Base-by-base conservation (phyloP, 1,284 basidiomycete genomes). In the Coniferiporia weirii region DNA sequence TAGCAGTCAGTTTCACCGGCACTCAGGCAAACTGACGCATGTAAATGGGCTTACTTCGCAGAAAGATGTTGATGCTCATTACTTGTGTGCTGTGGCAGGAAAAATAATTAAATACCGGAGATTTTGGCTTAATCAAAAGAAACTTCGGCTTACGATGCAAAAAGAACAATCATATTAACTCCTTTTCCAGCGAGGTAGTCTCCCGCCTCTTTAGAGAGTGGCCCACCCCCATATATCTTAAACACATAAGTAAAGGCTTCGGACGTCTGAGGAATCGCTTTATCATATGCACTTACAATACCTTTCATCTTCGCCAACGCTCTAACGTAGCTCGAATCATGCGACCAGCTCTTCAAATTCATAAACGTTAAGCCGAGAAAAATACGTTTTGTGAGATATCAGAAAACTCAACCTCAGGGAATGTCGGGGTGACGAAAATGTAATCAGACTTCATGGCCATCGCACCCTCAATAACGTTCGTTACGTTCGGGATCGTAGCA, bases 211-310 rank as follows among this genome's bases (percentile, higher is more conserved):
- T 69, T 65, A 27, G 63, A 64, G 4, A 73, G 57, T 7, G 69
- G 66, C 5, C 66, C 69, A 32, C 71, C 72, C 17, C 68, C 71
- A 47, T 57, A 73, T 2, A 71, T 50, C 70, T 72, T 32, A 13
- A 13, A 20, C 52, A 32, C 4, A 27, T 27, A 27, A n/a, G 43
- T 8, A 9, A 17, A 22, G 20, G 32, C 12, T 13, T 32, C 9
- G 32, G 22, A 36, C 15, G 45, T 40, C 38, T 5, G 46, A 43
- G 1, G 17, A 15, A 13, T 43, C 15, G 13, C 32, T 10, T 13
- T 17, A 35, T n/a, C 2, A 9, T n/a, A 6, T 40, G 35, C 17
- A 50, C 56, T 38, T 40, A 61, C 60, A 34, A 58, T 32, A 17
- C 49, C 50, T 15, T 61, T 53, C 19, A 17, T 20, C 10, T 43